These are phyloP conservation scores for Suillus subaureus DNA, from an alignment of 768 basidiomycete species.

Conservation along the genomic window DNA sequence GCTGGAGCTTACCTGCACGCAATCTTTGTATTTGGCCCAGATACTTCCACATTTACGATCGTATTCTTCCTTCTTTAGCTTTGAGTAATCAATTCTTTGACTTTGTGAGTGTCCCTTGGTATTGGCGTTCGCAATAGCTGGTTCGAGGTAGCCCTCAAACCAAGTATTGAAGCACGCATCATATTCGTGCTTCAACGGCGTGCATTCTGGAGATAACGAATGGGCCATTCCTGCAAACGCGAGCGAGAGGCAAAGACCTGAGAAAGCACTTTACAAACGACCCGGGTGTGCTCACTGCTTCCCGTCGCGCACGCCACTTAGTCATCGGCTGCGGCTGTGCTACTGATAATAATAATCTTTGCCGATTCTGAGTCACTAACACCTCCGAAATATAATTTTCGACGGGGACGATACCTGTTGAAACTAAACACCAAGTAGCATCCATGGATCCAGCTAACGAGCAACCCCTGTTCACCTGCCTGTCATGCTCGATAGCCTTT, in stretches of 20 bases:
- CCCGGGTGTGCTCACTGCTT: neutral
- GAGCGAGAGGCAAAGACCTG: neutral
- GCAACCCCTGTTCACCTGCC: slow-evolving; percentile 71
- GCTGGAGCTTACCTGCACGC: slow-evolving; percentile 69
- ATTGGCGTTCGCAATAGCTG: slow-evolving; percentile 50
- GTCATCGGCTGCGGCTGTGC: neutral
- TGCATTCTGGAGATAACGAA: slow-evolving; percentile 84
- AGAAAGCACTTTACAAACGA: neutral
- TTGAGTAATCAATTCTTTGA: slow-evolving; percentile 62
- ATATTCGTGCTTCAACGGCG: slow-evolving; percentile 85
- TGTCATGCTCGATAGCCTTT: slow-evolving; percentile 91
- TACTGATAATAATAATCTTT: neutral
- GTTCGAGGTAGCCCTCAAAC: slow-evolving; percentile 97
- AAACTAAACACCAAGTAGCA: neutral
- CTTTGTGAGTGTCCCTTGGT: slow-evolving; percentile 41
- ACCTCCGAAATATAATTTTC: neutral
- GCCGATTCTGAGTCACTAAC: neutral
- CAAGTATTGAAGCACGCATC: slow-evolving; percentile 96
- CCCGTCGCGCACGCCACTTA: neutral
- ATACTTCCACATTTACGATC: slow-evolving; percentile 81
- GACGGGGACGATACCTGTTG: neutral
- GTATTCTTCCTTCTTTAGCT: slow-evolving; percentile 85
- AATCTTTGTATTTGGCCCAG: slow-evolving; percentile 79
- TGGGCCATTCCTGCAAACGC: slow-evolving; percentile 56
- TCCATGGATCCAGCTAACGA: slow-evolving; percentile 11